phyloP scores from a whole-genome alignment of 805 yeast genomes.

The Cyberlindnera mississippiensis region DNA sequence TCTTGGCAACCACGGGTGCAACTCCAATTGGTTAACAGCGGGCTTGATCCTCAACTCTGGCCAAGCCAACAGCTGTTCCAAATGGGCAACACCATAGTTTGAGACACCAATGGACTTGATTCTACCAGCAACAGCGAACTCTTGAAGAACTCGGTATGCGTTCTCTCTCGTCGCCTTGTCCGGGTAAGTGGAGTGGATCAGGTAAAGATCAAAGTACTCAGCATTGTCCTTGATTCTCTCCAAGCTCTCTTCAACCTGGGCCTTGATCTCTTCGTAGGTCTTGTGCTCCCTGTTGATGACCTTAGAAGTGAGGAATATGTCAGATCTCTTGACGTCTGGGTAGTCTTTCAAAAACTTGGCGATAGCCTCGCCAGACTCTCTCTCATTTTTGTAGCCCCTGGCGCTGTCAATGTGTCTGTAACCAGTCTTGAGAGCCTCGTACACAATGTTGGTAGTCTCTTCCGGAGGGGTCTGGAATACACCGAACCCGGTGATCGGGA shows the following conservation, averaged over 20 bases:
- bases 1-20: constrained; percentile 45
- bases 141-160: constrained; percentile 73
- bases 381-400: constrained; percentile 19
- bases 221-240: constrained; percentile 42
- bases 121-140: constrained; percentile 54
- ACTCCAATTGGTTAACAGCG: constrained; percentile 73
- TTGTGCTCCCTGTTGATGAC: constrained; percentile 11
- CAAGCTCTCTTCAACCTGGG: constrained; percentile 50
- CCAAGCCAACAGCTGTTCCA: constrained; percentile 57
- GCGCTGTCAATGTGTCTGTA: constrained; percentile 28
- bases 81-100: constrained; percentile 56
- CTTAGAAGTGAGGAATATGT: constrained; percentile 26
- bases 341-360: constrained; percentile 20
- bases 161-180: constrained; percentile 47
- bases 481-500: constrained; percentile 27
- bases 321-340: constrained; percentile 22
- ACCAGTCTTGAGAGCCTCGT: constrained; percentile 23
- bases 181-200: constrained; percentile 63
- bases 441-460: constrained; percentile 18
- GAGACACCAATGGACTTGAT: constrained; percentile 74
- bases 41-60: constrained; percentile 50
- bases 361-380: constrained; percentile 21
- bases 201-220: constrained; percentile 64
- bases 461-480: constrained; percentile 23
- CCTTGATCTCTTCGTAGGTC: constrained; percentile 11